Conservation (phyloP, 228 moss, liverwort and hornwort genomes). For the Sphagnum fallax region DNA sequence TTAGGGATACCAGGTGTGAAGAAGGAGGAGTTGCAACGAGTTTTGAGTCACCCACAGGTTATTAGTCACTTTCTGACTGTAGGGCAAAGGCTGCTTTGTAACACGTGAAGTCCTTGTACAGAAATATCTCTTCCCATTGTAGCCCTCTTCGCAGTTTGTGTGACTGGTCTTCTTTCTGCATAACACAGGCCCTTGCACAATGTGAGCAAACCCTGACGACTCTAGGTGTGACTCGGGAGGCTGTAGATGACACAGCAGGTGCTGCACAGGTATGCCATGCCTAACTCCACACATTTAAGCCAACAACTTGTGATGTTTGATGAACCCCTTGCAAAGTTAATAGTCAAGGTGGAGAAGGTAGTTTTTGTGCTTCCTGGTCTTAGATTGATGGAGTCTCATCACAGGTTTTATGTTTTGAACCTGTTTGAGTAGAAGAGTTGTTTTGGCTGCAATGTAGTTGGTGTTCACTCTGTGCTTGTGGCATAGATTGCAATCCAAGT, state of each 20-base stretch:
- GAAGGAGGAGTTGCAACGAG: constrained; percentile 76
- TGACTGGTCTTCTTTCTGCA: neutral
- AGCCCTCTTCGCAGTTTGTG: too few relatives aligned
- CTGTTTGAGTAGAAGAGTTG: too few relatives aligned
- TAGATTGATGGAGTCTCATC: too few relatives aligned
- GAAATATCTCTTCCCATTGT: neutral
- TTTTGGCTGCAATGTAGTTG: too few relatives aligned
- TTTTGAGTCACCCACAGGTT: constrained; percentile 95
- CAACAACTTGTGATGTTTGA: too few relatives aligned
- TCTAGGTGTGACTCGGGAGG: constrained; percentile 85
- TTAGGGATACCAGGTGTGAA: constrained; percentile 87
- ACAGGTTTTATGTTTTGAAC: too few relatives aligned
- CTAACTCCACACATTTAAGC: too few relatives aligned
- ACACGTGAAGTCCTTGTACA: neutral
- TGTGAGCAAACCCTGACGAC: constrained; percentile 88
- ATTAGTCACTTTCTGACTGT: constrained; percentile 1
- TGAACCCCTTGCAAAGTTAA: too few relatives aligned
- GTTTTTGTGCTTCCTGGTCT: too few relatives aligned
- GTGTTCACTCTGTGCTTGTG: too few relatives aligned
- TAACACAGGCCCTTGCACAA: constrained; percentile 77
- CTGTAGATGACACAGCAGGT: constrained; percentile 99
- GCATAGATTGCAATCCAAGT: too few relatives aligned
- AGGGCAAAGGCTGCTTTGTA: neutral
- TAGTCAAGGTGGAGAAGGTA: too few relatives aligned
- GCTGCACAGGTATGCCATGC: constrained; percentile 66